These are phyloP conservation scores for Gynochthodes officinalis DNA, from an alignment of 257 asterid species.

Conservation along the genomic window DNA sequence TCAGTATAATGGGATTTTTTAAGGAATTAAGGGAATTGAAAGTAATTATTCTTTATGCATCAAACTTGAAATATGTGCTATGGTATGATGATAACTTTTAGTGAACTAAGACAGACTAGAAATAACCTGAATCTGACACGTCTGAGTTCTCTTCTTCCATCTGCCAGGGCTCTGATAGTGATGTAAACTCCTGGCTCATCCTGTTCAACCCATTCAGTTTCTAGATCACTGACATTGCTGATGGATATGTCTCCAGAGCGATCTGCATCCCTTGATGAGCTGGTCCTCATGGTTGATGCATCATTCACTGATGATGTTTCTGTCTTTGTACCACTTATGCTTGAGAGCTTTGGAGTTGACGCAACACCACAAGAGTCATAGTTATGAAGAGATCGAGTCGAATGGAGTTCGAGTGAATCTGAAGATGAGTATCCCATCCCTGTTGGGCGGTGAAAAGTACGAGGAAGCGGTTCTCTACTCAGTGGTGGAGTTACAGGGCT, in stretches of 20 bases:
- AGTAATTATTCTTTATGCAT: neutral
- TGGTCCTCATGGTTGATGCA: conserved; percentile 53
- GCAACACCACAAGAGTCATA: conserved; percentile 54
- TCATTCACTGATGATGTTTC: conserved; percentile 55
- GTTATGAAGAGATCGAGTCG: conserved; percentile 46
- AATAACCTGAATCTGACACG: conserved; percentile 94
- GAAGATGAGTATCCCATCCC: conserved; percentile 67
- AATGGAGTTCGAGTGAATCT: conserved; percentile 56
- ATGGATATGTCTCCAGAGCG: conserved; percentile 77
- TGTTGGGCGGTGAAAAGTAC: conserved; percentile 50
- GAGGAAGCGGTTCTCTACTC: conserved; percentile 65
- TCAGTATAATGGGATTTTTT: neutral
- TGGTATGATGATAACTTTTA: neutral
- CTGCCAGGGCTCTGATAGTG: conserved; percentile 79
- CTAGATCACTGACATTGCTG: conserved; percentile 88
- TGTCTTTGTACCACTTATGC: conserved; percentile 44
- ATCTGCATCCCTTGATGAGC: conserved; percentile 81
- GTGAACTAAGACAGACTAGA: neutral
- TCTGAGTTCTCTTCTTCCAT: conserved; percentile 83
- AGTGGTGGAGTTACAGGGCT: conserved; percentile 90
- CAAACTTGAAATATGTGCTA: neutral
- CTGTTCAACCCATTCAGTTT: conserved; percentile 91
- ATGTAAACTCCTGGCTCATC: conserved; percentile 95
- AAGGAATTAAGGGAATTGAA: neutral
- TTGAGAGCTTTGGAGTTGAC: conserved; percentile 89